These are phyloP conservation scores for Aspergillus japonicus DNA, from an alignment of 2,329 filamentous ascomycete species.

Conservation along the genomic window DNA sequence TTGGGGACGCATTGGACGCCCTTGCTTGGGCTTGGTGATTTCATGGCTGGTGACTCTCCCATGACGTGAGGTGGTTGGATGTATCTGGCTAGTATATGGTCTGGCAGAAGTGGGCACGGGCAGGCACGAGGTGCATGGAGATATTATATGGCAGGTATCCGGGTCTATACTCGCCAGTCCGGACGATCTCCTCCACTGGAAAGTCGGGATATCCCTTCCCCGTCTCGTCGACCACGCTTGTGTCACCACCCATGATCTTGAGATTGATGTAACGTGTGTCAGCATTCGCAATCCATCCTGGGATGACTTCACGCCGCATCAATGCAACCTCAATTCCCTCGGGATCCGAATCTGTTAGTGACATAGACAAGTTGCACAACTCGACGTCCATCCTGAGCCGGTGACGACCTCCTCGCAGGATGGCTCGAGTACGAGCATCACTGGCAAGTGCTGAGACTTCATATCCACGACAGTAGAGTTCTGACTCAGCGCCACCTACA, in stretches of 20 bases:
- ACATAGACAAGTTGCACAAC: no score
- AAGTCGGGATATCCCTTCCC: no score
- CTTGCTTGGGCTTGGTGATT: background rate
- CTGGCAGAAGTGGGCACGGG: no score
- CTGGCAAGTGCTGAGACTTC: background rate
- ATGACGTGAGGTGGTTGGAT: no score
- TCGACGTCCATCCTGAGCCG: background rate
- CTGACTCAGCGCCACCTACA: background rate
- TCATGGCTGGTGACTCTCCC: background rate
- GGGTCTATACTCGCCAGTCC: background rate
- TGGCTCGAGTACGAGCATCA: no score
- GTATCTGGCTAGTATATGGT: no score
- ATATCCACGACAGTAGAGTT: background rate
- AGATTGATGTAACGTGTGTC: background rate
- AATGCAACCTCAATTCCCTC: background rate
- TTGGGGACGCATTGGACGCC: constrained; percentile 4
- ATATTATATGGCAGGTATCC: background rate
- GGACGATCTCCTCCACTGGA: no score
- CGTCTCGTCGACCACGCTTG: background rate
- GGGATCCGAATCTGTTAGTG: background rate
- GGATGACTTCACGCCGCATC: no score
- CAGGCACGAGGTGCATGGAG: background rate
- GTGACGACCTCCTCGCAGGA: background rate
- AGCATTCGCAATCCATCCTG: background rate
- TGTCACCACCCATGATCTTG: background rate